phyloP scores from a whole-genome alignment of 352 stramenopile species.

The Globisporangium paddicum region DNA sequence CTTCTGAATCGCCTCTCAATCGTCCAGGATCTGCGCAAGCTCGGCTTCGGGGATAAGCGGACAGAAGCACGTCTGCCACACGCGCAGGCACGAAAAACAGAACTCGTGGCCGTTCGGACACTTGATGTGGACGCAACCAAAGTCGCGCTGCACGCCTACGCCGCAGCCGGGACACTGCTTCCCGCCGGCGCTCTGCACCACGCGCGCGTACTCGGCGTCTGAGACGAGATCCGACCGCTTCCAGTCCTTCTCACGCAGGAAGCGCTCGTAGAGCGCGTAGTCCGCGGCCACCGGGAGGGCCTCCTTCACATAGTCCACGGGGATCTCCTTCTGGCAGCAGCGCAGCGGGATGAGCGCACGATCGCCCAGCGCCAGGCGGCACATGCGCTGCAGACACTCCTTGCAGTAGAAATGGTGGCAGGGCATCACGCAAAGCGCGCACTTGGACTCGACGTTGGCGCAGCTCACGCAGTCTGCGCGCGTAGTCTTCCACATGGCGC shows the following conservation, averaged over 20 bases:
- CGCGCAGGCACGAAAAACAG: conserved; percentile 59
- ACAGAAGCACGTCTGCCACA: conserved; percentile 54
- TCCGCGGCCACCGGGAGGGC: conserved; percentile 22
- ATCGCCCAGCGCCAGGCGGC: conserved; percentile 46
- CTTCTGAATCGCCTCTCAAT: conserved; percentile 26
- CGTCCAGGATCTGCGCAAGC: conserved; percentile 41
- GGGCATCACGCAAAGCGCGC: conserved; percentile 25
- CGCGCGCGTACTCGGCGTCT: conserved; percentile 53
- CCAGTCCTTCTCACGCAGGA: conserved; percentile 54
- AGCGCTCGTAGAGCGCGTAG: conserved; percentile 38
- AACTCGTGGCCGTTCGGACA: conserved; percentile 74
- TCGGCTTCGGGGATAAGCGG: conserved; percentile 55
- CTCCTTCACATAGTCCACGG: conserved; percentile 53
- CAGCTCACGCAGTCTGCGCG: conserved; percentile 40
- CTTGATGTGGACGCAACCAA: conserved; percentile 76
- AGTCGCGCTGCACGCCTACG: conserved; percentile 63
- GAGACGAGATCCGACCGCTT: conserved; percentile 49
- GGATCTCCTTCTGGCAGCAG: conserved; percentile 68
- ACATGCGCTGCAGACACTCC: conserved; percentile 55
- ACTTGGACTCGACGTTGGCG: conserved; percentile 13
- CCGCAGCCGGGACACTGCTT: conserved; percentile 78
- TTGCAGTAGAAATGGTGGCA: conserved; percentile 65
- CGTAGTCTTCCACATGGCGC: not conserved
- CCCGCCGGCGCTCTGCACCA: conserved; percentile 32
- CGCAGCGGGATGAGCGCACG: conserved; percentile 55